A percentile compares a stretch with the other conserved stretches of the same genome.
These are phyloP conservation scores for Avena eriantha DNA, from an alignment of 176 grass and related monocot species.

Conservation along the genomic window DNA sequence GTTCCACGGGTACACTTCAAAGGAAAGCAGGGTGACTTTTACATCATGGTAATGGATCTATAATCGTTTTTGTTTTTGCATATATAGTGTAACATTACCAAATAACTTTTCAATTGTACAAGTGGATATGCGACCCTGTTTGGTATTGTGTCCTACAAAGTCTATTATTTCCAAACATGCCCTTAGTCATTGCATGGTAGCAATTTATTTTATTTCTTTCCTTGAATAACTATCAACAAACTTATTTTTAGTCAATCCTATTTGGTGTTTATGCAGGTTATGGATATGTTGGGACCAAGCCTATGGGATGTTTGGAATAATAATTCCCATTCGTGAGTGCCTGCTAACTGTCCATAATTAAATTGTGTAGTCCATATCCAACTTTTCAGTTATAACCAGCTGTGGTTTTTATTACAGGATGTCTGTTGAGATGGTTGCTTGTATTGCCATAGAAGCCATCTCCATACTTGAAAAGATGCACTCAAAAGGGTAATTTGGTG, in stretches of 20 bases:
- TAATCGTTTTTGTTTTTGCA: not conserved
- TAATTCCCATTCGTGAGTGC: constrained; percentile 79
- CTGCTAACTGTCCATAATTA: constrained; percentile 33
- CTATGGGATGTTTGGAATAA: constrained; percentile 99
- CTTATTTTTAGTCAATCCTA: not conserved
- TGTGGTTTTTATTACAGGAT: constrained; percentile 58
- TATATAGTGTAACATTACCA: constrained; percentile 15
- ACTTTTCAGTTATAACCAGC: constrained; percentile 10
- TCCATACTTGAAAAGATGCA: constrained; percentile 97
- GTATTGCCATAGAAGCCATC: constrained; percentile 95
- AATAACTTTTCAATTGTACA: constrained; percentile 15
- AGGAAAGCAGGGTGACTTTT: constrained; percentile 82
- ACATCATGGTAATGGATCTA: constrained; percentile 68
- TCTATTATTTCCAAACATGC: constrained; percentile 18
- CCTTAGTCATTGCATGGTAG: not conserved
- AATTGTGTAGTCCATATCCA: constrained; percentile 19
- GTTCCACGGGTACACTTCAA: constrained; percentile 94
- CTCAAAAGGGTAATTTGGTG: constrained; percentile 75
- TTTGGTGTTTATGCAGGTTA: constrained; percentile 52
- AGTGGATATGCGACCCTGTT: constrained; percentile 8
- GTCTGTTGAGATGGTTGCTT: constrained; percentile 98
- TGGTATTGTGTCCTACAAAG: not conserved
- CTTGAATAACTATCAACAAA: constrained; percentile 9
- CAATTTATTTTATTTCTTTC: constrained; percentile 9
- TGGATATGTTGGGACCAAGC: constrained; percentile 98